Evolutionary conservation across 2,329 filamentous ascomycete species (phyloP).

Genomic region (Scolecobasidium constrictum): DNA sequence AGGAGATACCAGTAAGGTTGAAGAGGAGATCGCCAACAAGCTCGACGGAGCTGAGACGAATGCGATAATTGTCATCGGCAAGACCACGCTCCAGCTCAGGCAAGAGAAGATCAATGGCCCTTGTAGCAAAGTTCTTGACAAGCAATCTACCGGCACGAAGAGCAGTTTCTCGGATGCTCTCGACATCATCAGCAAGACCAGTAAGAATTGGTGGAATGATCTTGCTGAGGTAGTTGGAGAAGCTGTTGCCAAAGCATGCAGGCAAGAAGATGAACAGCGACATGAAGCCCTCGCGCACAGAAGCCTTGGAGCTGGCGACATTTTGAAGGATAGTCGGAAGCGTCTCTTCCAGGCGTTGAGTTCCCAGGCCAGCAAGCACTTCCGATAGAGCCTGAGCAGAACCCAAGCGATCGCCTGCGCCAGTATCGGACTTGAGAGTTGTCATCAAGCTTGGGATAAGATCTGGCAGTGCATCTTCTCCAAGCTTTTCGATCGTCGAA

Average conservation of each 20-base stretch:
- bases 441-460: conserved; percentile 97
- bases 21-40: conserved; percentile 93
- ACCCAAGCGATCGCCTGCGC: conserved; percentile 88
- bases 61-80: conserved; percentile 95
- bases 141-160: conserved; percentile 84
- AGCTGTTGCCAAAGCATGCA: conserved; percentile 97
- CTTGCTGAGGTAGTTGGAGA: conserved; percentile 85
- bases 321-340: conserved; percentile 94
- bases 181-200: conserved; percentile 88
- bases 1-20: conserved; percentile 90
- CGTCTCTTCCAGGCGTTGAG: conserved; percentile 84
- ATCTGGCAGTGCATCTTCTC: conserved; percentile 91
- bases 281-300: conserved; percentile 97
- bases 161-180: conserved; percentile 94
- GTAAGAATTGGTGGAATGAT: conserved; percentile 93
- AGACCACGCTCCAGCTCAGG: conserved; percentile 92
- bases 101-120: conserved; percentile 84
- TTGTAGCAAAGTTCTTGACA: conserved; percentile 96
- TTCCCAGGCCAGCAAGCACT: conserved; percentile 89
- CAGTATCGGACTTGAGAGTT: conserved; percentile 92
- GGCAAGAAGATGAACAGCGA: conserved; percentile 98
- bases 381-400: conserved; percentile 95
- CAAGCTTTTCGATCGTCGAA: conserved; percentile 94
- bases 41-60: conserved; percentile 95
- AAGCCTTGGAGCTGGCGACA: conserved; percentile 78